Evolutionary conservation across 2,329 filamentous ascomycete genomes (phyloP), one percentile per base, ranked within the genome.

Genomic region (Colletotrichum lini): DNA sequence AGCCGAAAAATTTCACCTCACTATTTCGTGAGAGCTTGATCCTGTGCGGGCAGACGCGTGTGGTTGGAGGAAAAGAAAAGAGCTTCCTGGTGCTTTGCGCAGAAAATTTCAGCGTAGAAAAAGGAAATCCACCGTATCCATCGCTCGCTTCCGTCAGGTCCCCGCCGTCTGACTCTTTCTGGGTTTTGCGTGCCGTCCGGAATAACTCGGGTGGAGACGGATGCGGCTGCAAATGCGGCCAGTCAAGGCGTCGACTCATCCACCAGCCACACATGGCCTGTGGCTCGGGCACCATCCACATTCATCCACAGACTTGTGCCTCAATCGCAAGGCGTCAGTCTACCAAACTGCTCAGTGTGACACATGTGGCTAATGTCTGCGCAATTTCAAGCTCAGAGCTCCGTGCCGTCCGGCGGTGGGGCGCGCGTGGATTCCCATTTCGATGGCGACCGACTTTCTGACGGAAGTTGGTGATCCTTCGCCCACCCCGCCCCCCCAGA

Each of bases 81-180:
- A 9, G 21, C 30, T 16, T 44, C 10, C 10, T 23, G 18, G 15
- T 35, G 53, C 12, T 54, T 53, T 44, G 42, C 21, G 67, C 67
- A 72, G 59, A 72, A 72, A 70, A 66, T 66, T 66, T 70, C 56
- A 52, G 54, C 50, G 65, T 64, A 69, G 65, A 72, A 69, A 69
- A 64, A 64, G 69, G 60, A 23, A 38, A 23, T 57, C 66, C 67
- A 67, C 70, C 21, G 60, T 56, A 59, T 49, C 66, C 67, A 70
- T 70, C 56, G 70, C 66, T 72, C 49, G 60, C 35, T 71, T 69
- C 64, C 57, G 53, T 64, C 65, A 53, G 23, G 42, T 30, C 35
- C 62, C 52, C 40, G n/a, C 70, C 49, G 49, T 61, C 49, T 61
- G 67, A 71, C 60, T 65, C 54, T 65, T 59, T 47, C 53, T 65